phyloP scores from a whole-genome alignment of 225 moss, liverwort and hornwort genomes.

The Rhytidiadelphus loreus region DNA sequence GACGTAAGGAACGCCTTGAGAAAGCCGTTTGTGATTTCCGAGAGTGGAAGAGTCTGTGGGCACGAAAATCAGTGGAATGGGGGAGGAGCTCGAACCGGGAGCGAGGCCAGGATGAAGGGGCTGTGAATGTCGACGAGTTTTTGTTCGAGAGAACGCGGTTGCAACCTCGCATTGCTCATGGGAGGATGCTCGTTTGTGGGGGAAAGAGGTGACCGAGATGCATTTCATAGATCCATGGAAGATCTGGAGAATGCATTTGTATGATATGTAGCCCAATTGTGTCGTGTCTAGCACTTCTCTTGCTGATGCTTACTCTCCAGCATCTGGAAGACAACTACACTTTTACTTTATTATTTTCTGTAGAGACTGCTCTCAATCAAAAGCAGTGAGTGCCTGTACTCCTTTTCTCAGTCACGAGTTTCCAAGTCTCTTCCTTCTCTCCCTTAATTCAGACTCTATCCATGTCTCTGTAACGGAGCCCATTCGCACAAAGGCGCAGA shows the following conservation, averaged over 20 bases:
- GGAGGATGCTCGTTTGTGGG: conserved; percentile 50
- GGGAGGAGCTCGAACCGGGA: conserved; percentile 43
- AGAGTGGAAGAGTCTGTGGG: conserved; percentile 52
- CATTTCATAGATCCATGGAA: not conserved
- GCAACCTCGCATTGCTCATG: conserved; percentile 40
- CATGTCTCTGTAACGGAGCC: conserved; percentile 4
- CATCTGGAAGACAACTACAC: not conserved
- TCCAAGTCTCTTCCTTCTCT: not conserved
- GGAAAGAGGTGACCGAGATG: conserved; percentile 28
- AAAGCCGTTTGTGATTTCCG: conserved; percentile 42
- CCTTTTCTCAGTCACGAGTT: not conserved
- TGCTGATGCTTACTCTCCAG: not conserved
- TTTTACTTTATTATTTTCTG: not conserved
- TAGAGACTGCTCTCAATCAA: conserved; percentile 9
- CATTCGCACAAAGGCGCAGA: not conserved
- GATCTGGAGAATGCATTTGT: conserved; percentile 3
- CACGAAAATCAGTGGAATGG: conserved; percentile 52
- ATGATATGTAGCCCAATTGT: conserved; percentile 5
- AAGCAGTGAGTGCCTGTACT: not conserved
- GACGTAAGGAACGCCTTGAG: conserved; percentile 45
- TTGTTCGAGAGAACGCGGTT: conserved; percentile 44
- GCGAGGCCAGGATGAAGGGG: conserved; percentile 44
- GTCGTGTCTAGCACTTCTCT: not conserved
- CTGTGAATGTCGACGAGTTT: conserved; percentile 48
- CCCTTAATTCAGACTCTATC: not conserved